Percentiles rank a stretch among this genome's conserved stretches.
These are phyloP conservation scores for Quercus phellos DNA, from an alignment of 331 rosid genomes.

Conservation along the genomic window DNA sequence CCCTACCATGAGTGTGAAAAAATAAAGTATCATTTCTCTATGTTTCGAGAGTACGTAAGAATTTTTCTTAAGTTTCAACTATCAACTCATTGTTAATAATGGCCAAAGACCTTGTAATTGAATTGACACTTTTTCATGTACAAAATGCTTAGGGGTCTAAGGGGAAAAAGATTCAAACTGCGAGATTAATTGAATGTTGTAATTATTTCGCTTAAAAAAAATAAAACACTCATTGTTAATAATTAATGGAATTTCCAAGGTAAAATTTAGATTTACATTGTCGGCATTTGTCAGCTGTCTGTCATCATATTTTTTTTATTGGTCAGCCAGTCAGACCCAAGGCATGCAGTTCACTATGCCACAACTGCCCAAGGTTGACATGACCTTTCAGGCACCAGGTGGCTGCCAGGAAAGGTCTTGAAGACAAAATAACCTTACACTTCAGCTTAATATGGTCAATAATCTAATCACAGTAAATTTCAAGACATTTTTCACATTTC, in stretches of 20 bases:
- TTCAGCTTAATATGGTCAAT: background rate
- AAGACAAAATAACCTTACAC: slow-evolving; percentile 21
- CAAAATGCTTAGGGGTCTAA: no score
- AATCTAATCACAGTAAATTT: no score
- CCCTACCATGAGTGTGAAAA: fast-evolving
- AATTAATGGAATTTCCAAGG: background rate
- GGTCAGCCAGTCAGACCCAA: background rate
- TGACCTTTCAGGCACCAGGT: background rate
- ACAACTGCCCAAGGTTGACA: slow-evolving; percentile 1
- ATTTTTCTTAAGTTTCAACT: no score
- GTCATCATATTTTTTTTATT: background rate
- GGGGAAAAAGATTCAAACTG: no score
- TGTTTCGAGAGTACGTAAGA: fast-evolving
- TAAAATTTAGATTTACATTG: background rate
- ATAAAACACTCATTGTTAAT: no score
- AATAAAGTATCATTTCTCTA: fast-evolving
- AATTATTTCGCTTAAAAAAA: no score
- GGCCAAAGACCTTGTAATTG: no score
- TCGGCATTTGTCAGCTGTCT: slow-evolving; percentile 10
- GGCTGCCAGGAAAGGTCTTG: background rate
- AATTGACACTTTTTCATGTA: no score
- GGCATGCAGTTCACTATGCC: background rate
- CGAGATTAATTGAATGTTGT: no score
- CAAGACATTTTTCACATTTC: no score
- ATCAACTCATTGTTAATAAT: no score